Evolutionary conservation across 495 filamentous ascomycete species (phyloP), one percentile per base, ranked within the genome.

Genomic region (Recurvomyces mirabilis): DNA sequence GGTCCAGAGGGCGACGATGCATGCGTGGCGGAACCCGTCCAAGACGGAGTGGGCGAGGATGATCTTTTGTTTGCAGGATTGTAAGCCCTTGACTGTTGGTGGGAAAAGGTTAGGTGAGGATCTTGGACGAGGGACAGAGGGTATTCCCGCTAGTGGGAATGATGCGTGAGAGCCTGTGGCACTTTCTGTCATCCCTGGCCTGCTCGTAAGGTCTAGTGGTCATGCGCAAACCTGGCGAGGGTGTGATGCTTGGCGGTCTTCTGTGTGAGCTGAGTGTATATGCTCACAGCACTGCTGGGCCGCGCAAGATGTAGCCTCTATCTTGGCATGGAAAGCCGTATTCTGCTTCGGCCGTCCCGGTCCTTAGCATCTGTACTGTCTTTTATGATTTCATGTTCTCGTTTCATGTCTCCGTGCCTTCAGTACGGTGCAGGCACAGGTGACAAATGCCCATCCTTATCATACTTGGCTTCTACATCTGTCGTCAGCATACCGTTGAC

Each of bases 1-100:
- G n/a, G 69, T 85, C 11, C 78, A 85, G 61, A 57, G 81, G 35
- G 79, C 65, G 1, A 82, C 79, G 5, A 77, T 71, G 51, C 83
- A 88, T 62, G 70, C 73, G 1, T 83, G 74, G 76, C 64, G 67
- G 9, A 84, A 83, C 53, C 56, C 57, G 14, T 74, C 65, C 32
- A 34, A 60, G 43, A 69, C 58, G 4, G 60, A 72, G 51, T 63
- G 60, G 58, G 52, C 49, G 25, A 28, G 53, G 25, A 56, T 56
- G 53, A 52, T 52, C 17, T 56, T 56, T 23, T 29, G 22, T 18
- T 36, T 56, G 44, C 53, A 56, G 50, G 53, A 56, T 41, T 53
- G 53, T 25, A 43, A 56, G 49, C 38, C 49, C 17, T 28, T 56
- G 21, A 36, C 33, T 39, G 40, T 56, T 10, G 34, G 22, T 3